Conservation (phyloP, 306 rosid genomes). For the Vigna mungo region DNA sequence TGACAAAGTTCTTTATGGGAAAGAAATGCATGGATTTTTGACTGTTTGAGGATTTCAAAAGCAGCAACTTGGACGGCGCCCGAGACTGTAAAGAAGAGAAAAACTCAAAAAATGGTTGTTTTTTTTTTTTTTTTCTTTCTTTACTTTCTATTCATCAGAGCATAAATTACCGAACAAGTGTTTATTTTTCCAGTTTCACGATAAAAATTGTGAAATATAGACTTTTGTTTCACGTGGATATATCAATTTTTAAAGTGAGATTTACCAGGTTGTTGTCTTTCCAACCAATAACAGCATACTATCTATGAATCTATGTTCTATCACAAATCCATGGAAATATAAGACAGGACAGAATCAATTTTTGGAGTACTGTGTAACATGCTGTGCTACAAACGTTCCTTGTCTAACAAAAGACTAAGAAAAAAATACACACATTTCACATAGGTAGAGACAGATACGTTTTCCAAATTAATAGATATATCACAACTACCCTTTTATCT, state of each 20-base stretch:
- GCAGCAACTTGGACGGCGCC: conserved; percentile 46
- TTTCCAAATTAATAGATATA: neutral
- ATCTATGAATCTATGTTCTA: neutral
- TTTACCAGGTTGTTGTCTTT: too few species aligned
- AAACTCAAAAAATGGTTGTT: neutral
- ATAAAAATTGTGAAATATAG: too few species aligned
- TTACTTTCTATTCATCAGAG: too few species aligned
- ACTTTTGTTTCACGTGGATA: neutral
- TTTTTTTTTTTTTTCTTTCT: too few species aligned
- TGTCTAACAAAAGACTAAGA: conserved; percentile 60
- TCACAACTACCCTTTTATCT: conserved; percentile 60
- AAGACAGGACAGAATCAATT: conserved; percentile 40
- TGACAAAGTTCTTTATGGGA: conserved; percentile 16
- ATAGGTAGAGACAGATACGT: neutral
- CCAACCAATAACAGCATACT: too few species aligned
- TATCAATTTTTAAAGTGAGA: too few species aligned
- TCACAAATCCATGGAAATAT: conserved; percentile 9
- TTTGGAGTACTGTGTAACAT: neutral
- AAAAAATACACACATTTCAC: neutral
- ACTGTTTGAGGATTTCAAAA: conserved; percentile 50
- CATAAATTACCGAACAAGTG: too few species aligned
- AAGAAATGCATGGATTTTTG: conserved; percentile 33
- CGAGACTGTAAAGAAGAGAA: conserved; percentile 4
- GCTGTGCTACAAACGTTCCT: conserved; percentile 73
- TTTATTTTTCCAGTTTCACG: too few species aligned